Conservation (phyloP, 257 asterid genomes). For the Gentiana straminea region DNA sequence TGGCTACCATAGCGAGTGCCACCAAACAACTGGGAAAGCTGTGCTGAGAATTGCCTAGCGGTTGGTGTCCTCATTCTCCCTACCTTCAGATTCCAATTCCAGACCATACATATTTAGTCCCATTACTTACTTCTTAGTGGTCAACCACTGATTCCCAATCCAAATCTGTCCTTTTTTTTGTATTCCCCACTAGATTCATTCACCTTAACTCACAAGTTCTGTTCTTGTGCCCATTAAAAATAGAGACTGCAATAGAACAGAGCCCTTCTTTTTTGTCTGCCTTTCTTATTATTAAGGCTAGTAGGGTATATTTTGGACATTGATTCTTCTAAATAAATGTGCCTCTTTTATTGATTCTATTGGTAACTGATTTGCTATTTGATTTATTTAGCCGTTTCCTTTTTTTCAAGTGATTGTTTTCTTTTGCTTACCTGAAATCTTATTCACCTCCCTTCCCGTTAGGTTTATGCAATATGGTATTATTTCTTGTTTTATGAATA, state of each 20-base stretch:
- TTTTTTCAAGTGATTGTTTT: slow-evolving; percentile 1
- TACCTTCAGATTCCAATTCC: too few relatives aligned
- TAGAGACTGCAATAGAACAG: background rate
- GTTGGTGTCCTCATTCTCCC: too few relatives aligned
- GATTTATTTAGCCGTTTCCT: background rate
- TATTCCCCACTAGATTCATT: slow-evolving; percentile 7
- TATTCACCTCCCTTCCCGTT: too few relatives aligned
- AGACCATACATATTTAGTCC: too few relatives aligned
- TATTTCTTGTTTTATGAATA: background rate
- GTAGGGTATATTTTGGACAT: background rate
- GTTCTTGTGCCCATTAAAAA: background rate
- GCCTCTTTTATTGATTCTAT: background rate
- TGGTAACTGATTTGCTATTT: background rate
- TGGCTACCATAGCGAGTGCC: too few relatives aligned
- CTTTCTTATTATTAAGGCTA: background rate
- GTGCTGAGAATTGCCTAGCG: too few relatives aligned
- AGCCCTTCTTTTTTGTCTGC: background rate
- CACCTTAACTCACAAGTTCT: background rate
- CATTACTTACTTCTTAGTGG: background rate
- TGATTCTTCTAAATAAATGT: background rate
- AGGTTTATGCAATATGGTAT: background rate
- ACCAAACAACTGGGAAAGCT: too few relatives aligned
- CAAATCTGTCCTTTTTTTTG: slow-evolving; percentile 1
- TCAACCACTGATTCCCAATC: slow-evolving; percentile 1
- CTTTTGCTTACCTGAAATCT: background rate